Evolutionary conservation across 106 monocot species (phyloP), one percentile per base, ranked within the genome.

Genomic region (Cymbidium sinense): DNA sequence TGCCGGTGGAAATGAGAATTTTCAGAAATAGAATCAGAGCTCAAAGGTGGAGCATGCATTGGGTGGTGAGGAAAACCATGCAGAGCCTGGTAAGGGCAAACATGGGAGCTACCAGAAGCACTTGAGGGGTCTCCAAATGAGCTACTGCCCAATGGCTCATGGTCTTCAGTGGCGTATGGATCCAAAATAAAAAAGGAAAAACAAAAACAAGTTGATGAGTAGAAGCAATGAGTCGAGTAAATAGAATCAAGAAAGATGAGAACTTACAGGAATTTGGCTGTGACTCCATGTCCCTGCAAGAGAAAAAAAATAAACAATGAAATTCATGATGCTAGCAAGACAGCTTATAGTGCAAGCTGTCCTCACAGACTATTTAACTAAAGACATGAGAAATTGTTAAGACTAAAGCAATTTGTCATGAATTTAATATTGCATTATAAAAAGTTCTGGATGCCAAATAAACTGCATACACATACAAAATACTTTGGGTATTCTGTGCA

Each of bases 51-150:
- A n/a, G 74, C 19, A 76, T 79, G 84, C 77, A 84, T 77, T 19
- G 51, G 18, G 76, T 83, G 83, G 15, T 47, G 47, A 47, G 47
- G 13, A 47, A 47, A 47, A 47, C 47, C 47, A 76, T 85, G 83
- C 31, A 85, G 70, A 43, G 88, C 85, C 29, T 83, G 41, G 85
- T 85, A 88, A 10, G 88, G 88, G 73, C 88, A 88, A 13, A 76
- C 73, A 76, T 81, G 88, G n/a, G 80, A 36, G 62, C 78, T 83
- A 36, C 34, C 70, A 33, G 84, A 79, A 74, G 82, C 51, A 65
- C 77, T 84, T 43, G 81, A 76, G 67, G 74, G 82, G 25, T 85
- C 85, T 79, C 85, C 83, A 23, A 80, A 85, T 80, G 77, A 52
- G 21, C 39, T 69, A 19, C 54, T 78, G 23, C 85, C 76, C 77